These are phyloP conservation scores for Trichoderma semiorbis DNA, from an alignment of 2,329 filamentous ascomycete species.

Conservation along the genomic window DNA sequence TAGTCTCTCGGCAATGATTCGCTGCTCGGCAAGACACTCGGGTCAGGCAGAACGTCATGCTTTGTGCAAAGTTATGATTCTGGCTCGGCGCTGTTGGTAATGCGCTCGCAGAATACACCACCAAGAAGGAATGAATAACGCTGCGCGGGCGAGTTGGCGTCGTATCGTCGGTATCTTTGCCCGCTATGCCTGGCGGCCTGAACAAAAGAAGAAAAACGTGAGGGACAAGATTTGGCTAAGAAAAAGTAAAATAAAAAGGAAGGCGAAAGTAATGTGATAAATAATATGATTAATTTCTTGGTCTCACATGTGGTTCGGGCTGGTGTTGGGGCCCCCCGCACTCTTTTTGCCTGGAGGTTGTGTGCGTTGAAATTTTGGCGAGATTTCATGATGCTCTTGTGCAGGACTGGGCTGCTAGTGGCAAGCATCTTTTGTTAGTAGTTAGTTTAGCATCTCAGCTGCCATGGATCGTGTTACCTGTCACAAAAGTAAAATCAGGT, in stretches of 20 bases:
- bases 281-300: slow-evolving; percentile 4
- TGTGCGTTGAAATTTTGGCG: not conserved
- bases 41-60: not conserved
- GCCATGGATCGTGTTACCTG: not conserved
- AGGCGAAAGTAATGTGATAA: not conserved
- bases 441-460: not conserved
- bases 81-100: not conserved
- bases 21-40: not conserved
- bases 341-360: not conserved
- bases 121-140: not conserved
- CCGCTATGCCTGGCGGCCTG: not conserved
- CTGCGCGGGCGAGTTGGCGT: not conserved
- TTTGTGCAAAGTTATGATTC: not conserved
- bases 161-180: not conserved
- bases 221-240: not conserved
- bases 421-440: not conserved
- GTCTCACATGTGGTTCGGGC: not conserved
- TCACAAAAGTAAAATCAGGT: not conserved
- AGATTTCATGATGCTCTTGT: not conserved
- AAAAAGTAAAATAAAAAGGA: slow-evolving; percentile 9
- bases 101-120: not conserved
- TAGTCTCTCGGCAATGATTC: not conserved
- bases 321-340: not conserved
- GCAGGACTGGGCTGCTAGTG: not conserved
- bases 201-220: not conserved